Base-by-base conservation (phyloP, 2,329 filamentous ascomycete species). In the Pyrenophora seminiperda region DNA sequence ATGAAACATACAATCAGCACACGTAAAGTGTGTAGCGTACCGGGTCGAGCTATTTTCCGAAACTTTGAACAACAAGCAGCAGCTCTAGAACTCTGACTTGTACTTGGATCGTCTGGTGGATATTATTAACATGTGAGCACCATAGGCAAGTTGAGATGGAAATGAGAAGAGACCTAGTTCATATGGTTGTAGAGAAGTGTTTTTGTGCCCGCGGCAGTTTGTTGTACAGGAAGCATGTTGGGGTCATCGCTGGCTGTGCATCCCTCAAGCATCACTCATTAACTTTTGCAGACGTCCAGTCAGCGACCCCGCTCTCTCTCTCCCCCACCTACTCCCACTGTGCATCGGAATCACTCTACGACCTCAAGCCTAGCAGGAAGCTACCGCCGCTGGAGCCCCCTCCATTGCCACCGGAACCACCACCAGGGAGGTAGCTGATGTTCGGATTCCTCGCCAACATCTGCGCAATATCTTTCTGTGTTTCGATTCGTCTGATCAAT, bases 401-500 rank as follows among this genome's bases (percentile, higher is more conserved):
- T 7, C 79, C 79, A 9, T 20, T 38, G 56, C 79, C 81, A 33
- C 77, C 76, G 30, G 75, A 76, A 50, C 89, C 88, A 63, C 90
- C 85, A 63, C 90, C 85, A 3, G 94, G 94, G 58, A 99, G 77
- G 75, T 99, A 99, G 39, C 91, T 92, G 45, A 99, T 92, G 67
- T 99, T 97, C 53, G 94, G 92, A 78, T 99, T 99, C 52, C 79
- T 79, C 15, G 93, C 85, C 69, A 99, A 77, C 61, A 92, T 93
- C 76, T 91, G 85, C 7, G 94, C 94, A 76, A 99, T 97, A 68
- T 99, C 95, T 75, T 88, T 90, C 73, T 90, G 92, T 11, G 94
- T 95, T 81, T 99, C 94, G 69, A 99, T 97, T 80, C 93, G 88
- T 81, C 94, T 83, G 75, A 99, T 97, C 84, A 94, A 86, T 62